Evolutionary conservation across 1,139 yeast genomes (phyloP), one percentile per base, ranked within the genome.

Genomic region (Magnusiomyces ingens): DNA sequence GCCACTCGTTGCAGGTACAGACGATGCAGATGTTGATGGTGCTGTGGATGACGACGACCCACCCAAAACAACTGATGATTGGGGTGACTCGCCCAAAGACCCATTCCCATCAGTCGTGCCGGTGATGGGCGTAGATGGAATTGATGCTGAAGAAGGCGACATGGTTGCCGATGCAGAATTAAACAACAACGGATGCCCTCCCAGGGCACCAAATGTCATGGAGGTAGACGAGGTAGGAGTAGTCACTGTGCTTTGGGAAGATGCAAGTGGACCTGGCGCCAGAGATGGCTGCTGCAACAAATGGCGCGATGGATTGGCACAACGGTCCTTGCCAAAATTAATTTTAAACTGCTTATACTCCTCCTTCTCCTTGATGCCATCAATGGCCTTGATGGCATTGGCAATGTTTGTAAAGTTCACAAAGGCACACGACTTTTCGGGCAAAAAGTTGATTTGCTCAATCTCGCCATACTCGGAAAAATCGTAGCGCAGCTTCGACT

Each of bases 261-360:
- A 37, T 4, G 18, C 41, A 37, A n/a, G 12, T 4, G 3, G 41
- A 37, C 41, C 41, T 4, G 6, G 35, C 6, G 35, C 45, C 22
- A 29, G 12, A 19, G 51, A 47, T 22, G 41, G 57, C 48, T 54
- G 57, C 37, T 44, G 47, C 15, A 44, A 4, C 19, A 52, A 36
- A 22, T 55, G 57, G 21, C 57, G 50, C 3, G 55, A 52, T 53
- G 84, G 81, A 66, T 89, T 88, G 32, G 95, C 97, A 71, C 98
- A 93, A 64, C 99, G 78, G 69, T 90, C 97, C 68, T 93, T 93
- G 55, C 98, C 98, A 69, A 84, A 90, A 62, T 86, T 83, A 59
- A 90, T 84, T 64, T 84, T 85, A 60, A 85, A 77, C 58, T 69
- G 71, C 57, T 68, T 71, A 68, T 74, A 80, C 36, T 71, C 72